Evolutionary conservation across 1,139 yeast genomes (phyloP).

Genomic region (Zhuliangozyma parablackwelliae): DNA sequence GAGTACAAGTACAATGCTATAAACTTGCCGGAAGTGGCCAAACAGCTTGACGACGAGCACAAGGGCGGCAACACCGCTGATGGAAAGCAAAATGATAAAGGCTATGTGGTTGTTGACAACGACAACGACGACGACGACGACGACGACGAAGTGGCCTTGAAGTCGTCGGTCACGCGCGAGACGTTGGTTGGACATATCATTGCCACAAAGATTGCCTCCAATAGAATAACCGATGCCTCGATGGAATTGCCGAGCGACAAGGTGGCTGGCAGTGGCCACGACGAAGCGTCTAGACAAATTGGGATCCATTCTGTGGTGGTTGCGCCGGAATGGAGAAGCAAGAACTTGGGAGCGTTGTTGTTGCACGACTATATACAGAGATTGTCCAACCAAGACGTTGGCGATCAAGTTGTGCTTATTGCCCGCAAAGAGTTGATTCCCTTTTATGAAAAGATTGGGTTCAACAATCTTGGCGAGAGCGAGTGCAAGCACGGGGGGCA

Average conservation of each 20-base stretch:
- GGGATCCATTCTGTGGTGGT: constrained; percentile 84
- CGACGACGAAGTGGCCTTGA: constrained; percentile 40
- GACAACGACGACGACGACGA: constrained; percentile 24
- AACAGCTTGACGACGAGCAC: constrained; percentile 24
- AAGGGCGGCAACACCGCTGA: constrained; percentile 15
- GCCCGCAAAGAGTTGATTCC: constrained; percentile 67
- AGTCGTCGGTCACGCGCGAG: constrained; percentile 55
- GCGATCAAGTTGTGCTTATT: constrained; percentile 69
- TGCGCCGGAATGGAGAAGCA: constrained; percentile 74
- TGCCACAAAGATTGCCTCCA: constrained; percentile 65
- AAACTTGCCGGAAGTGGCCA: constrained; percentile 43
- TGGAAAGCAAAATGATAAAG: constrained; percentile 9
- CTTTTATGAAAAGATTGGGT: constrained; percentile 79
- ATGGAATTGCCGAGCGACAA: constrained; percentile 57
- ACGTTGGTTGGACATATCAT: constrained; percentile 77
- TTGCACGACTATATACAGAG: constrained; percentile 89
- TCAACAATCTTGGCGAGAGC: constrained; percentile 59
- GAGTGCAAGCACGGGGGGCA: constrained; percentile 56
- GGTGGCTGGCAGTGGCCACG: constrained; percentile 67
- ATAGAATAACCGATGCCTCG: constrained; percentile 54
- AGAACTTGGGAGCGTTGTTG: constrained; percentile 76
- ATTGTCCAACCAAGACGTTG: constrained; percentile 81
- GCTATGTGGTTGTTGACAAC: constrained; percentile 11
- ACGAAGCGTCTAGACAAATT: constrained; percentile 66
- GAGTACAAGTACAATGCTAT: constrained; percentile 38